These are phyloP conservation scores for Anaeramoeba ignava DNA, from an alignment of 78 protist species.

Conservation along the genomic window DNA sequence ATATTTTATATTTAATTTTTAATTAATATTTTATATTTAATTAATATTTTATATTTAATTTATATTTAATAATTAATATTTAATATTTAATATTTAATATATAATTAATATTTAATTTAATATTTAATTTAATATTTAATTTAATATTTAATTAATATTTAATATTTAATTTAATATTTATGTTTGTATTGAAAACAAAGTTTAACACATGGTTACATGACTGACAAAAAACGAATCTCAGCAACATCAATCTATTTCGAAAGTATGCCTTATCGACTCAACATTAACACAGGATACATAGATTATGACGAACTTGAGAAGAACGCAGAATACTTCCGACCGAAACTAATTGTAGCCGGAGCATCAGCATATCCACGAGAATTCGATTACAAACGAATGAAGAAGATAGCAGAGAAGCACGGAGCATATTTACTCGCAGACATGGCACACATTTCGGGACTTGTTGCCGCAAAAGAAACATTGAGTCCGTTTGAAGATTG, in stretches of 20 bases:
- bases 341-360: constrained; percentile 85
- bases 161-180: constrained; percentile 4
- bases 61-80: too few species aligned
- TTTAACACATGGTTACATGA: constrained; percentile 89
- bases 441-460: constrained; percentile 84
- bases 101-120: background rate
- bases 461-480: constrained; percentile 70
- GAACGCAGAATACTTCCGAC: constrained; percentile 76
- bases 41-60: too few species aligned
- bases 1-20: too few species aligned
- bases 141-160: background rate
- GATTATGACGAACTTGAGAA: constrained; percentile 87
- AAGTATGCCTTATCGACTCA: constrained; percentile 88
- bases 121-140: background rate
- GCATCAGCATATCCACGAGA: constrained; percentile 67
- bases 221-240: constrained; percentile 75
- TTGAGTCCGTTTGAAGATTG: constrained; percentile 67
- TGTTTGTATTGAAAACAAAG: constrained; percentile 30
- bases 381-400: constrained; percentile 38
- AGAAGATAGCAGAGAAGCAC: constrained; percentile 36
- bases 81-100: too few species aligned
- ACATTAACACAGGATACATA: constrained; percentile 72
- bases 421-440: constrained; percentile 84
- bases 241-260: constrained; percentile 92
- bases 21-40: too few species aligned